Evolutionary conservation across 306 rosid species (phyloP), one percentile per base, ranked within the genome.

Genomic region (Dalbergia cultrata): DNA sequence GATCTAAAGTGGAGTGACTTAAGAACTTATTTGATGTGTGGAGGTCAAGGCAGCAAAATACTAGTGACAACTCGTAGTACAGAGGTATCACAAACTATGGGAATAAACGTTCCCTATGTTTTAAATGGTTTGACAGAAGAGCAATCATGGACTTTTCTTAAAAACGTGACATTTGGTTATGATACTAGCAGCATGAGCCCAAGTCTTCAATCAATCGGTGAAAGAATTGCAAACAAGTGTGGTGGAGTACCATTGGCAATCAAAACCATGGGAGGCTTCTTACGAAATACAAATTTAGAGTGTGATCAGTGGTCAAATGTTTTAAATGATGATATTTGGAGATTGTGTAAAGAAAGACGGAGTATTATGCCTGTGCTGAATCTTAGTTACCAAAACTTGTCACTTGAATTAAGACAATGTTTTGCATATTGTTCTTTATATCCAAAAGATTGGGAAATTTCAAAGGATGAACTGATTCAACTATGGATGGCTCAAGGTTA

Each of bases 241-340:
- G 21, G 12, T 17, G 74, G 74, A 43, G 58, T 69, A 19, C 74
- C 74, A 0, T 41, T 69, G 22, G 74, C 74, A 5, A 69, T 69
- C 31, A 69, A 35, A 44, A 69, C 74, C 13, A 70, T 47, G 13
- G 75, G 59, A 70, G 75, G 75, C 41, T 31, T 70, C 2, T 70
- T 70, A 47, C 57, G 31, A 8, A 13, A 19, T 22, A 45, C 22
- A 69, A 26, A 21, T 45, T 26, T 26, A 1, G 31, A 26, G 31
- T n/a, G n/a, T n/a, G n/a, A n/a, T n/a, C n/a, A n/a, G n/a, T 26
- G 31, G 31, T 26, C 31, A 26, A 3, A 26, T 26, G 2, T 26
- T 26, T 26, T 1, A 26, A 26, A 26, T 26, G 31, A 26, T 26
- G 31, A 26, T 26, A 26, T 26, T 68, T 68, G 39, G 39, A 68